A percentile compares a stretch with the other conserved stretches of the same genome.
phyloP scores from a whole-genome alignment of 148 eudicot genomes.

The Fallopia convolvulus region DNA sequence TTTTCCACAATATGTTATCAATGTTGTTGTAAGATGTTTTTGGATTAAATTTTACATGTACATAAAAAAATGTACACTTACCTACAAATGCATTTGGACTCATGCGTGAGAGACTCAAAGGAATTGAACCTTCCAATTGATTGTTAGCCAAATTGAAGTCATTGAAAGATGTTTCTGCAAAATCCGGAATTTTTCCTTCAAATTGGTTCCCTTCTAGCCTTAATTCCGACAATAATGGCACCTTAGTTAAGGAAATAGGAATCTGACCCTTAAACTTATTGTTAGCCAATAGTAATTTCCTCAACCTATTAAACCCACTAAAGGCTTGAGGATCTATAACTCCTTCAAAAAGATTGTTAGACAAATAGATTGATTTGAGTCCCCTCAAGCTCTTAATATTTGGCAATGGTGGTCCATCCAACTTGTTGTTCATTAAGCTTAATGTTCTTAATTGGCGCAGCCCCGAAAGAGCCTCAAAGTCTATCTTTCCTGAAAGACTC shows the following conservation, averaged over 20 bases:
- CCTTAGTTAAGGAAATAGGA: conserved; percentile 27
- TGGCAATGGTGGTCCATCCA: conserved; percentile 28
- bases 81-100: conserved; percentile 33
- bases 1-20: no score
- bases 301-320: conserved; percentile 24
- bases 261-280: conserved; percentile 33
- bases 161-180: neutral
- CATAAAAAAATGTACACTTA: conserved; percentile 4
- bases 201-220: conserved; percentile 34
- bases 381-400: conserved; percentile 14
- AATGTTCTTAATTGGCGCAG: conserved; percentile 22
- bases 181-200: conserved; percentile 10
- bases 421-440: conserved; percentile 33
- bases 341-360: conserved; percentile 37
- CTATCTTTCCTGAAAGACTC: conserved; percentile 29
- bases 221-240: conserved; percentile 30
- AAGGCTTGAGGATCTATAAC: conserved; percentile 27
- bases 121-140: conserved; percentile 64
- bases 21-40: neutral
- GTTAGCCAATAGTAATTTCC: conserved; percentile 28
- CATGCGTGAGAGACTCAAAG: conserved; percentile 27
- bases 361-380: conserved; percentile 27
- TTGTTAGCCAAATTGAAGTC: conserved; percentile 53
- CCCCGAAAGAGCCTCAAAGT: conserved; percentile 16
- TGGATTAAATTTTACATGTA: neutral